phyloP scores from a whole-genome alignment of 768 basidiomycete genomes.

The Podaxis pistillaris region DNA sequence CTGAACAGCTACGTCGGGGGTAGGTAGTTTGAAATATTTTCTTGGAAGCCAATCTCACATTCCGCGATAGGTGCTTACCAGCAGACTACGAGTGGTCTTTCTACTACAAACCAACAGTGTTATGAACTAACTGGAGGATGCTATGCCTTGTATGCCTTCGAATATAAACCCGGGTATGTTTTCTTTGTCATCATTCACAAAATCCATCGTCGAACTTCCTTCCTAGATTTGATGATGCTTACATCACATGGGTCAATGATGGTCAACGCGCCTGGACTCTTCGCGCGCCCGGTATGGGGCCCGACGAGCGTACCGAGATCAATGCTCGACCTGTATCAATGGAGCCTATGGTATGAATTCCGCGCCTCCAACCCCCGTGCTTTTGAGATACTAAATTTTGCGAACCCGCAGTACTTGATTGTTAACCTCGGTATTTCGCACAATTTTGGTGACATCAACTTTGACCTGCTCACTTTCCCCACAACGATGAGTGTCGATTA shows the following conservation, averaged over 20 bases:
- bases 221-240: constrained; percentile 46
- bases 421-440: constrained; percentile 65
- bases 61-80: constrained; percentile 32
- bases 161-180: constrained; percentile 47
- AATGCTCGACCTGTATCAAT: constrained; percentile 51
- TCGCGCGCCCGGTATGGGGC: constrained; percentile 42
- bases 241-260: constrained; percentile 71
- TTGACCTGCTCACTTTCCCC: constrained; percentile 48
- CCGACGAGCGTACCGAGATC: constrained; percentile 51
- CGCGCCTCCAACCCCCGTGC: background rate
- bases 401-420: constrained; percentile 51
- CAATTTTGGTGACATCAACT: constrained; percentile 63
- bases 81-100: constrained; percentile 68
- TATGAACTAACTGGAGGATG: constrained; percentile 44
- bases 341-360: constrained; percentile 60
- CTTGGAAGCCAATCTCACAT: background rate
- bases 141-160: constrained; percentile 41
- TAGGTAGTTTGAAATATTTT: constrained; percentile 26
- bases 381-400: background rate
- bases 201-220: constrained; percentile 15
- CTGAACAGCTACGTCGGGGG: constrained; percentile 65
- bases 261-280: constrained; percentile 57
- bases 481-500: constrained; percentile 69
- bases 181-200: background rate
- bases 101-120: constrained; percentile 58